Percentiles rank a stretch among this genome's conserved stretches.
Evolutionary conservation across 2,329 filamentous ascomycete species (phyloP).

Genomic region (Ramularia endophylla): DNA sequence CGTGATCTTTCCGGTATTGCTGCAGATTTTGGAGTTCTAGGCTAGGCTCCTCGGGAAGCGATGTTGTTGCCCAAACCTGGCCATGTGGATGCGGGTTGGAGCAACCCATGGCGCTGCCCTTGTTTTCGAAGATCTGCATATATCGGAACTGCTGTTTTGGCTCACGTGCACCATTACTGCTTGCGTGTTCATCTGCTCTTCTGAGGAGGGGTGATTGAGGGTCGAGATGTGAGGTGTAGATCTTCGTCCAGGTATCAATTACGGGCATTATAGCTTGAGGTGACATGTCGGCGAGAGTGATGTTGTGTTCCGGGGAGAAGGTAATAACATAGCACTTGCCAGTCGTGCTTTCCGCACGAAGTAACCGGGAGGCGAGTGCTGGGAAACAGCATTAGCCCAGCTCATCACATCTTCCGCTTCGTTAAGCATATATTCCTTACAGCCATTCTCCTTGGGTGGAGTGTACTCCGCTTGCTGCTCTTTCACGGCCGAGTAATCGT

Average conservation of each 20-base stretch:
- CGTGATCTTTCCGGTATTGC: conserved; percentile 69
- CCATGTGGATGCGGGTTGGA: conserved; percentile 98
- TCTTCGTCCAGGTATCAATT: conserved; percentile 82
- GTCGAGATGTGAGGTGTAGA: conserved; percentile 78
- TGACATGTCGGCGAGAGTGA: conserved; percentile 86
- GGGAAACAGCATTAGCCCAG: background rate
- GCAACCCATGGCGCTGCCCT: conserved; percentile 95
- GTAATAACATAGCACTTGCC: conserved; percentile 97
- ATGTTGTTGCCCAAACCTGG: conserved; percentile 92
- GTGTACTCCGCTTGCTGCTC: conserved; percentile 80
- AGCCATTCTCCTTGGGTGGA: conserved; percentile 44
- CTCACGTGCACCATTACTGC: conserved; percentile 40
- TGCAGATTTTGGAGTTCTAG: conserved; percentile 72
- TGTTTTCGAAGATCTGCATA: conserved; percentile 99
- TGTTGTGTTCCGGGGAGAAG: conserved; percentile 83
- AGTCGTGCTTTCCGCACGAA: conserved; percentile 78
- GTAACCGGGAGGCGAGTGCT: conserved; percentile 69
- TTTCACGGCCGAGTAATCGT: conserved; percentile 96
- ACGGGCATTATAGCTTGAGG: conserved; percentile 72
- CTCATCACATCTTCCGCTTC: background rate
- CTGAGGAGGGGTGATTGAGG: conserved; percentile 59
- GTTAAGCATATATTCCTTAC: conserved; percentile 30
- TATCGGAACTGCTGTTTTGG: conserved; percentile 79
- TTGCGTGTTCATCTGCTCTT: conserved; percentile 34
- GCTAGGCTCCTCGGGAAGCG: conserved; percentile 79